Percentiles rank a stretch among this genome's conserved stretches.
Evolutionary conservation across 2,329 filamentous ascomycete genomes (phyloP).

Genomic region (Epichloe gansuensis): DNA sequence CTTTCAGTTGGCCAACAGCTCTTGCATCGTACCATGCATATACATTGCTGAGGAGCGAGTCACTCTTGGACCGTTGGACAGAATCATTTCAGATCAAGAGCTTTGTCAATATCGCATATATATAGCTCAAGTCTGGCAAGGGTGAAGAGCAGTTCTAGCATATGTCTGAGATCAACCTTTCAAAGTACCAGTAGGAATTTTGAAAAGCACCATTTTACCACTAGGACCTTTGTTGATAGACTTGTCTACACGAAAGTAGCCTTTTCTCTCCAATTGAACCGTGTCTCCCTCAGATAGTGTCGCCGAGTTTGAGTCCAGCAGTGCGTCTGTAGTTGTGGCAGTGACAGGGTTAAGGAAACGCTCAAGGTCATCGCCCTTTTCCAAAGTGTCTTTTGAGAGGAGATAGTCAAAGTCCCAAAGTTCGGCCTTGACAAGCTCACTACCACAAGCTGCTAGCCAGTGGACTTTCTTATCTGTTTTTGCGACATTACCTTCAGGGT

Average conservation of each 20-base stretch:
- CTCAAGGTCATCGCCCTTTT: background rate
- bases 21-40: no score
- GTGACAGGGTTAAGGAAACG: background rate
- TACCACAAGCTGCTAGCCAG: background rate
- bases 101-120: no score
- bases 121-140: no score
- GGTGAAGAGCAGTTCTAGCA: no score
- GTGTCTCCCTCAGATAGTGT: background rate
- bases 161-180: background rate
- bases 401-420: conserved; percentile 2
- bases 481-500: background rate
- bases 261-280: conserved; percentile 1
- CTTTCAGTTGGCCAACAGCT: no score
- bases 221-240: background rate
- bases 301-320: background rate
- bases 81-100: no score
- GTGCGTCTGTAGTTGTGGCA: background rate
- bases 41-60: no score
- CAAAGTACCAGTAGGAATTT: background rate
- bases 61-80: no score
- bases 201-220: conserved; percentile 1
- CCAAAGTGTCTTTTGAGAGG: background rate
- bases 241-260: background rate
- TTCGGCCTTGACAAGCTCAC: background rate
- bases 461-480: conserved; percentile 3